A percentile compares a stretch with the other conserved stretches of the same genome.
Evolutionary conservation across 306 rosid genomes (phyloP).

Genomic region (Fragaria ananassa): DNA sequence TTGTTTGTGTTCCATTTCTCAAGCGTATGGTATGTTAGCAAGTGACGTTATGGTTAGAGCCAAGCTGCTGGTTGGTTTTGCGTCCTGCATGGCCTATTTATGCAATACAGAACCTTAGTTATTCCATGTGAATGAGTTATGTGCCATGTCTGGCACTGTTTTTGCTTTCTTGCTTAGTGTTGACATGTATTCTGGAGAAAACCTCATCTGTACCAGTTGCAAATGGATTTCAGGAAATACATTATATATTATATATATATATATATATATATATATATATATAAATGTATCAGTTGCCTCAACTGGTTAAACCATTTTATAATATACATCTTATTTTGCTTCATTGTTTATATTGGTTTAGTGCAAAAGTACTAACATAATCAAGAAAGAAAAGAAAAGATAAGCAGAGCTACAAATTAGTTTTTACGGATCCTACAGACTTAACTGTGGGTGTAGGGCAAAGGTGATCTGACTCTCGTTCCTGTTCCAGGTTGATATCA

Average conservation of each 20-base stretch:
- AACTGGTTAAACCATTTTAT: neutral
- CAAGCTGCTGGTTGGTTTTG: conserved; percentile 65
- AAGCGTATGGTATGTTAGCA: conserved; percentile 41
- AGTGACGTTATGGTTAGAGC: conserved; percentile 54
- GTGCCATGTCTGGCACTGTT: neutral
- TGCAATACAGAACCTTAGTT: neutral
- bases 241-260: neutral
- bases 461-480: neutral
- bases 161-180: neutral
- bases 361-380: neutral
- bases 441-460: neutral
- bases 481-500: neutral
- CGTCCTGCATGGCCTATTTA: conserved; percentile 63
- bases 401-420: neutral
- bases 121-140: neutral
- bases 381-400: neutral
- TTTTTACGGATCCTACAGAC: neutral
- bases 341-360: neutral
- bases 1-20: neutral
- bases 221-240: neutral
- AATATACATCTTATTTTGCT: no score
- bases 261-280: no score
- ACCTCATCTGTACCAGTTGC: neutral
- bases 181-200: neutral
- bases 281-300: neutral